Base-by-base conservation (phyloP, 148 eudicot species). In the Pharnaceum exiguum region DNA sequence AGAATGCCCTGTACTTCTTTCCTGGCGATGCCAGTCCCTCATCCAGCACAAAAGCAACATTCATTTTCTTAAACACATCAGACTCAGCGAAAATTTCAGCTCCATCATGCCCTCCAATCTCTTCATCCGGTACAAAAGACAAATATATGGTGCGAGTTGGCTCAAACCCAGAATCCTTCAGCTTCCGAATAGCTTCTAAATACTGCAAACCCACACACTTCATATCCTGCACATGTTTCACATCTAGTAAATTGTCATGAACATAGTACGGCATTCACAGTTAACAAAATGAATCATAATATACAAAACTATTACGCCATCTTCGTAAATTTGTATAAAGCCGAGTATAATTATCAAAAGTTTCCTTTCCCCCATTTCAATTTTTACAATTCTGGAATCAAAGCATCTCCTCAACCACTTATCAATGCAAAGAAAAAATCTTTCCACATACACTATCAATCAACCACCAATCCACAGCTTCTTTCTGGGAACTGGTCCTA, bases 181-280 rank as follows among this genome's bases (percentile, higher is more conserved):
- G 75, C 65, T 77, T 85, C 49, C 89, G 69, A 46, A 93, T 83
- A 28, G 99, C 99, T 64, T 93, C 99, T 53, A 93, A 68, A 68
- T 93, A 88, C 69, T 93, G 99, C 57, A 93, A 53, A 18, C 99
- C 96, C 29, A 93, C 99, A 58, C 95, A 88, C 71, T 93, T 93
- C 99, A 93, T 93, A 62, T 93, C 99, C 83, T 77, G 62, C 63
- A 60, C 51, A 49, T n/a, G 62, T 31, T 17, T 33, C 46, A 46
- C 63, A 22, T 12, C 22, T 25, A 37, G 27, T 5, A 66, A 31
- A 31, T 16, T 33, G 21, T 15, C 21, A 51, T 11, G 1, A 50
- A 39, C 24, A 45, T n/a, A n/a, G n/a, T n/a, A n/a, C n/a, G n/a
- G n/a, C n/a, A n/a, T n/a, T n/a, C n/a, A n/a, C n/a, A n/a, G n/a